Percentiles rank a stretch among this genome's conserved stretches.
These are phyloP conservation scores for Xylaria arbuscula DNA, from an alignment of 2,329 filamentous ascomycete genomes.

Conservation along the genomic window DNA sequence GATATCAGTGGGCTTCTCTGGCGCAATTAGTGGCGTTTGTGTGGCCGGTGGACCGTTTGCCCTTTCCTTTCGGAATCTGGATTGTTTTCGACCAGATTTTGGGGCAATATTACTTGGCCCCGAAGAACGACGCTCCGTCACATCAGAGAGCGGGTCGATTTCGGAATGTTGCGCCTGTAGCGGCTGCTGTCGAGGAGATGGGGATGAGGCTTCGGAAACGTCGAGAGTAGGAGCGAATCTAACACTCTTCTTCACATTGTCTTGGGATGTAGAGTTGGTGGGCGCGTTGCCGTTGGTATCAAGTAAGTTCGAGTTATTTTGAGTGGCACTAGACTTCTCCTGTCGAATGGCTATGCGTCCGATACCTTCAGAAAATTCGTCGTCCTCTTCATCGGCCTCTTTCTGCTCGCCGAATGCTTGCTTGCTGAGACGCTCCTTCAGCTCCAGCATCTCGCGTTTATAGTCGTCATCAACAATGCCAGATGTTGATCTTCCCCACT, in stretches of 20 bases:
- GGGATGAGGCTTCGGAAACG: conserved; percentile 46
- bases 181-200: conserved; percentile 41
- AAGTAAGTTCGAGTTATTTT: conserved; percentile 38
- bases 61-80: conserved; percentile 63
- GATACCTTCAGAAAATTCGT: conserved; percentile 54
- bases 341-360: conserved; percentile 53
- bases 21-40: conserved; percentile 44
- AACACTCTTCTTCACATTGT: conserved; percentile 46
- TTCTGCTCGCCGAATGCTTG: conserved; percentile 52
- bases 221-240: conserved; percentile 48
- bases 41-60: conserved; percentile 28
- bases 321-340: conserved; percentile 36
- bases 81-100: conserved; percentile 56
- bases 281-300: conserved; percentile 33
- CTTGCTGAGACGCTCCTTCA: conserved; percentile 75
- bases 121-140: conserved; percentile 58
- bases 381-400: conserved; percentile 56
- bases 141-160: conserved; percentile 63
- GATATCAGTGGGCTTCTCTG: conserved; percentile 58
- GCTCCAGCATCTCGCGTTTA: conserved; percentile 82
- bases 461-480: conserved; percentile 79
- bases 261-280: conserved; percentile 9
- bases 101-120: conserved; percentile 31
- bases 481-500: conserved; percentile 77
- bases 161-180: conserved; percentile 39